phyloP scores from a whole-genome alignment of 1,284 basidiomycete species.

The Boletus semigastroideus region DNA sequence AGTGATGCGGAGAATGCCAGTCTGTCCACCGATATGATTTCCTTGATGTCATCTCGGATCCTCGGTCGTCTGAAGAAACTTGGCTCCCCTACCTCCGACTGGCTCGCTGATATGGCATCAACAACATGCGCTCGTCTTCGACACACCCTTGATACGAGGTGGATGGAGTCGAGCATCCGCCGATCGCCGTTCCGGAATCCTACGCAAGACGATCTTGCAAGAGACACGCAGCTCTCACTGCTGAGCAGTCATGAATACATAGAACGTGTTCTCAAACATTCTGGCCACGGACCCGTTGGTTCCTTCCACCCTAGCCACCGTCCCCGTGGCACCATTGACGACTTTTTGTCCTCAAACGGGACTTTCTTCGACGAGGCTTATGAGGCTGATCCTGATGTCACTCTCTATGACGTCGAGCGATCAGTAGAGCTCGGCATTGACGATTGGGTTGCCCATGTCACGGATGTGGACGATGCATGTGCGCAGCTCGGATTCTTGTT shows the following conservation, averaged over 20 bases:
- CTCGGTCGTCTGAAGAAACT: slow-evolving; percentile 38
- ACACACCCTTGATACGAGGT: slow-evolving; percentile 4
- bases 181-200: slow-evolving; percentile 25
- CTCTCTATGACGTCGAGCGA: slow-evolving; percentile 36
- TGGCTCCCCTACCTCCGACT: neutral
- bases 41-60: slow-evolving; percentile 28
- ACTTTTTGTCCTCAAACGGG: slow-evolving; percentile 16
- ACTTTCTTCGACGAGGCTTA: slow-evolving; percentile 12
- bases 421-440: slow-evolving; percentile 1
- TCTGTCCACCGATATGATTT: slow-evolving; percentile 34
- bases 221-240: slow-evolving; percentile 33
- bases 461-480: neutral
- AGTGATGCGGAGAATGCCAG: slow-evolving; percentile 9
- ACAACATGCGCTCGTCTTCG: slow-evolving; percentile 1
- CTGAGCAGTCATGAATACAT: slow-evolving; percentile 10
- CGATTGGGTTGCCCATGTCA: neutral
- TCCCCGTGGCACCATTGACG: slow-evolving; percentile 8
- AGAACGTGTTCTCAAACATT: slow-evolving; percentile 2
- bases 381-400: slow-evolving; percentile 11
- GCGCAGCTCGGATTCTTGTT: neutral
- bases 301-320: slow-evolving; percentile 11
- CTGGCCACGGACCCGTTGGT: neutral
- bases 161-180: neutral
- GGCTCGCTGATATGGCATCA: slow-evolving; percentile 8
- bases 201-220: slow-evolving; percentile 18